These are phyloP conservation scores for Mariannaea sp. DNA, from an alignment of 2,329 filamentous ascomycete genomes.

Conservation along the genomic window DNA sequence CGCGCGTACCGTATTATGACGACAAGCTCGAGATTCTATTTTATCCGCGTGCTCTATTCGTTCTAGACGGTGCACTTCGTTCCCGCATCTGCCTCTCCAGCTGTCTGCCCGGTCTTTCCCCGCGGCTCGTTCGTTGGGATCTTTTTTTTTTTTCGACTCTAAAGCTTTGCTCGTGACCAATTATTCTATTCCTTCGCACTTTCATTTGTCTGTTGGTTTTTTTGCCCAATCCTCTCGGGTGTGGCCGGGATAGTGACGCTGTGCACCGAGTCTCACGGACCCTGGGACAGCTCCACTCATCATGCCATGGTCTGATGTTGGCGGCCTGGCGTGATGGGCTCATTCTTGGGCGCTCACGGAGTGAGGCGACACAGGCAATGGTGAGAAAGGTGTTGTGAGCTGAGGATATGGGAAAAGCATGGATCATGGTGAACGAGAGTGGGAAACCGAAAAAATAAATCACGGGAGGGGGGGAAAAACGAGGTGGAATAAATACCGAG, in stretches of 20 bases:
- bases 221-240: constrained; percentile 27
- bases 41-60: too few species aligned
- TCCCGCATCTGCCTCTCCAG: not conserved
- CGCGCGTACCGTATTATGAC: constrained; percentile 19
- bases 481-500: constrained; percentile 34
- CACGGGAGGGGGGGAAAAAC: too few species aligned
- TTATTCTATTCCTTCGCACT: not conserved
- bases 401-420: constrained; percentile 5
- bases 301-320: constrained; percentile 37
- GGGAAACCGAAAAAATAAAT: constrained; percentile 9
- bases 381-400: constrained; percentile 23
- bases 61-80: too few species aligned
- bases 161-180: not conserved
- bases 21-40: constrained; percentile 14
- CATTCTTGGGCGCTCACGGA: constrained; percentile 32
- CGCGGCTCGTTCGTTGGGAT: too few species aligned
- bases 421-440: too few species aligned
- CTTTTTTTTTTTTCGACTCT: not conserved
- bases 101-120: constrained; percentile 5
- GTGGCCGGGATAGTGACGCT: constrained; percentile 30
- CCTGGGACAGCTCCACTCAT: constrained; percentile 36
- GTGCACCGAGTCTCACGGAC: constrained; percentile 30
- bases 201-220: not conserved
- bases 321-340: constrained; percentile 38
- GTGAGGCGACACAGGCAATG: constrained; percentile 32